Conservation (phyloP, 73 alveolate species). For the Loxodes magnus region DNA sequence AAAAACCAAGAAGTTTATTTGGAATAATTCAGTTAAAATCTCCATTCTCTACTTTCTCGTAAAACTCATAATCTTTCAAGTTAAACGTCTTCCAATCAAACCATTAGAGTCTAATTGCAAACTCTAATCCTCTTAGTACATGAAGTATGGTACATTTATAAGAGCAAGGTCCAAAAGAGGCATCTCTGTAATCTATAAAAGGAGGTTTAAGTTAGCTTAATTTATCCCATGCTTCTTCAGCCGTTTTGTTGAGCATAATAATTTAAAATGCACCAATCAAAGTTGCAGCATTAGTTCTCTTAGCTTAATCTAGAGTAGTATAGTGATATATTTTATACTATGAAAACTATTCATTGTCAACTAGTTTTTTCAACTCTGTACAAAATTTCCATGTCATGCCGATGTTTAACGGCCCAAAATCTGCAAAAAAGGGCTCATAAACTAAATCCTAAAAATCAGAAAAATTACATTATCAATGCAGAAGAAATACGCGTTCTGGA, state of each 20-base stretch:
- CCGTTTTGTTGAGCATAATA: constrained; percentile 46
- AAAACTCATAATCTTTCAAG: constrained; percentile 52
- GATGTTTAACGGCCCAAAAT: constrained; percentile 70
- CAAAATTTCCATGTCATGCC: constrained; percentile 58
- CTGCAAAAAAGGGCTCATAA: constrained; percentile 71
- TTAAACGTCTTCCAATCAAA: constrained; percentile 51
- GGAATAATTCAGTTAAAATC: constrained; percentile 81
- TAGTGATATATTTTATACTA: constrained; percentile 54
- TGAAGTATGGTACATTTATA: constrained; percentile 70
- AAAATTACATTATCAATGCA: constrained; percentile 63
- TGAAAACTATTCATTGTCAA: constrained; percentile 26
- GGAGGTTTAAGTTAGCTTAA: constrained; percentile 48
- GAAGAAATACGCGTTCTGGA: constrained; percentile 48
- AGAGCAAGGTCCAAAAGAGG: constrained; percentile 73
- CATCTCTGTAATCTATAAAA: constrained; percentile 72
- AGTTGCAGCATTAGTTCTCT: constrained; percentile 73
- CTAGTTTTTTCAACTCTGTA: constrained; percentile 39
- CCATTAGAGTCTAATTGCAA: constrained; percentile 59
- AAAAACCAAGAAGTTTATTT: constrained; percentile 49
- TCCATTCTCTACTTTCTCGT: constrained; percentile 77
- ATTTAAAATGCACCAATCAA: constrained; percentile 86
- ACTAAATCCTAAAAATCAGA: constrained; percentile 52
- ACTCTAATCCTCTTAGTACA: constrained; percentile 72
- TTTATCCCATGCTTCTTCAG: constrained; percentile 76
- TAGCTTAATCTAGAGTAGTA: constrained; percentile 36